These are phyloP conservation scores for Medicago arabica DNA, from an alignment of 306 rosid species.

Conservation along the genomic window DNA sequence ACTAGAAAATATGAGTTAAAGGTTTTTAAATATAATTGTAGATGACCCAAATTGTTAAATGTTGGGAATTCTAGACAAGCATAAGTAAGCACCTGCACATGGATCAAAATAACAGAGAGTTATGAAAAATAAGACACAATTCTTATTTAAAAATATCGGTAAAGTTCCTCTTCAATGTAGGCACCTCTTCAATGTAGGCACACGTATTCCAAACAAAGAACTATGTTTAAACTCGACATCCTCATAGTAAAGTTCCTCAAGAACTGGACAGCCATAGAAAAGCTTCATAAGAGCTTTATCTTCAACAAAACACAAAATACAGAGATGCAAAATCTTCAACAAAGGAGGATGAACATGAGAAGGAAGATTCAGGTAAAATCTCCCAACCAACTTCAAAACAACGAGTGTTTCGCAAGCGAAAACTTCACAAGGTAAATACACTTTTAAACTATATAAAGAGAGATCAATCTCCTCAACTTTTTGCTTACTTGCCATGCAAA, in stretches of 20 bases:
- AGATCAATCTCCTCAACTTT: neutral
- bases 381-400: neutral
- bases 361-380: neutral
- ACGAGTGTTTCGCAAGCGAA: conserved; percentile 4
- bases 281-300: neutral
- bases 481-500: neutral
- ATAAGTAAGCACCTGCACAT: neutral
- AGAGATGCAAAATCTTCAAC: neutral
- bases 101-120: neutral
- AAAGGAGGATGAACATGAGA: conserved; percentile 4
- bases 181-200: conserved; percentile 28
- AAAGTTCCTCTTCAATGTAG: conserved; percentile 28
- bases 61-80: neutral
- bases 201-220: neutral
- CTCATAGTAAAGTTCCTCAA: neutral
- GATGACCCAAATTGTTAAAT: conserved; percentile 21
- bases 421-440: neutral
- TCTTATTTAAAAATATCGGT: neutral
- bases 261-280: conserved; percentile 15
- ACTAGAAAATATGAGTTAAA: neutral
- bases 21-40: neutral
- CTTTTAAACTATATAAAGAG: too few relatives aligned
- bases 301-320: neutral
- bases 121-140: neutral
- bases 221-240: too few relatives aligned